Base-by-base conservation (phyloP, 1,284 basidiomycete genomes). In the Tilletiaria anomala region DNA sequence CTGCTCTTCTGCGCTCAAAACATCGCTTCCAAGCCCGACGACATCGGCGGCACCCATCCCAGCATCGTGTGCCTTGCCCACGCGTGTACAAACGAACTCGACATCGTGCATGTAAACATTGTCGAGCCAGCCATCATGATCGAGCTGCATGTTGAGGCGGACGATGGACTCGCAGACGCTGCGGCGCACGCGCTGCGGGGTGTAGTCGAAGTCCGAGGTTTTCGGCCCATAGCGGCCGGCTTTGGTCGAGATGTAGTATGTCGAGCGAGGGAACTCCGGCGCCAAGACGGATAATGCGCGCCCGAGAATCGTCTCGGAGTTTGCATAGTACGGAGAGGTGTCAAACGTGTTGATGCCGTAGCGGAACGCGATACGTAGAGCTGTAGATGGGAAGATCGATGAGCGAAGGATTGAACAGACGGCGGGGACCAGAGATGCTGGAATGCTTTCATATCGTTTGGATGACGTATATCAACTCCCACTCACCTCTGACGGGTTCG, bases 271-370 rank as follows among this genome's bases (percentile, higher is more conserved):
- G 33, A 53, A 58, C 40, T 60, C 56, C 15, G 55, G 51, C 16
- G 35, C 15, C 12, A 67, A 36, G 15, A 51, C 32, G 1, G 44
- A 32, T 36, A 80, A 76, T 8, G 64, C 62, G 29, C 56, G 56
- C 18, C 89, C 89, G 15, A 96, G 73, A 1, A 93, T 75, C 47
- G 83, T 77, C 69, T 96, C 89, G 3, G 88, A 93, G 2, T 80
- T 78, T 22, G 85, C 85, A 68, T 97, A 96, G 69, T 80, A 85
- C 5, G 80, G 70, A 6, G 65, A 66, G 2, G 69, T 96, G 65
- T 97, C 91, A 62, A 97, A 86, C 0, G 83, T 82, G 36, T 72
- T 75, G 48, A 96, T 81, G 15, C 88, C 89, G 68, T 88, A 89
- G 37, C 83, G 40, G 38, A 65, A 47, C 19, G 56, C 54, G 17